Percentiles rank a stretch among this genome's conserved stretches.
These are phyloP conservation scores for Neonothopanus nambi DNA, from an alignment of 1,284 basidiomycete genomes.

Conservation along the genomic window DNA sequence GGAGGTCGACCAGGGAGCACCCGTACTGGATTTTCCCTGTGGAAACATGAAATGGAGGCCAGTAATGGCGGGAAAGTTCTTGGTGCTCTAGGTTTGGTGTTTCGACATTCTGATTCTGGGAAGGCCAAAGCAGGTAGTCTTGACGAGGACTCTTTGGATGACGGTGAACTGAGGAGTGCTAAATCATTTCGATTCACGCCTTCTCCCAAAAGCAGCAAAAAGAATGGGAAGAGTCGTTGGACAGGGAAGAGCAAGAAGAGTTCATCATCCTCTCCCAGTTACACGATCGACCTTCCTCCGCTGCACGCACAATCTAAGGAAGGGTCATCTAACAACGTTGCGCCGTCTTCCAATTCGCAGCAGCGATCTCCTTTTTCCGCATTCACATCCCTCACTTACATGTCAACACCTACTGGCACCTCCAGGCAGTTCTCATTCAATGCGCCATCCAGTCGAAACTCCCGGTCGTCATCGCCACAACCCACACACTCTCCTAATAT, in stretches of 20 bases:
- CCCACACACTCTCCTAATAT: constrained; percentile 15
- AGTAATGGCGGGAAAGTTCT: constrained; percentile 25
- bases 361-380: constrained; percentile 20
- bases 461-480: constrained; percentile 24
- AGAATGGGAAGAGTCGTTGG: constrained; percentile 27
- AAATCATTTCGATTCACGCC: constrained; percentile 9
- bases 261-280: constrained; percentile 35
- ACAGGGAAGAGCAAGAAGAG: constrained; percentile 20
- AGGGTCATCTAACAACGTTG: background rate
- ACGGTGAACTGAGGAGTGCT: constrained; percentile 17
- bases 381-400: constrained; percentile 33
- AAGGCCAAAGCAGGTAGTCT: constrained; percentile 13
- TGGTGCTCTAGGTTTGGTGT: constrained; percentile 36
- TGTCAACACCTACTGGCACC: constrained; percentile 24
- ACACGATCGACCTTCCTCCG: constrained; percentile 34
- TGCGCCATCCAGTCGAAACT: constrained; percentile 6
- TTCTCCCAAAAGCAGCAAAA: background rate
- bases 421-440: constrained; percentile 19
- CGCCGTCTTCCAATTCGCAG: background rate
- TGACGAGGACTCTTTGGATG: constrained; percentile 24
- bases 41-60: constrained; percentile 41
- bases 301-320: constrained; percentile 11
- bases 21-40: constrained; percentile 38
- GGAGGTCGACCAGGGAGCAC: constrained; percentile 19
- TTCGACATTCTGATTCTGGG: constrained; percentile 37